phyloP scores from a whole-genome alignment of 345 rosid species.

The Pelargonium nanum region DNA sequence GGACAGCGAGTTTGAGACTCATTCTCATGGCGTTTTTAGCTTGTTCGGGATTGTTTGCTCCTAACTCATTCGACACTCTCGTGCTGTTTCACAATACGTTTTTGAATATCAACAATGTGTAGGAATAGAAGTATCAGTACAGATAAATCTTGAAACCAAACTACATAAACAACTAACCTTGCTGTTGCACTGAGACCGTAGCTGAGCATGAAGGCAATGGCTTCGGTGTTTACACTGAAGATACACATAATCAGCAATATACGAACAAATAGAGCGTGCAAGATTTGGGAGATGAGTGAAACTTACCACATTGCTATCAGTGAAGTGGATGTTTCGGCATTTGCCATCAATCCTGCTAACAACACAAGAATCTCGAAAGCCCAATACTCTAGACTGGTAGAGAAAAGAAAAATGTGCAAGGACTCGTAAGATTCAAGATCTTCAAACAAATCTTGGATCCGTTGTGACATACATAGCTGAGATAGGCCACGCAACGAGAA shows the following conservation, averaged over 20 bases:
- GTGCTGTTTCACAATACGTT: conserved; percentile 32
- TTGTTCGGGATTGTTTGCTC: conserved; percentile 36
- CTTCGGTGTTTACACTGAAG: conserved; percentile 47
- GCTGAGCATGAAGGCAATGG: conserved; percentile 49
- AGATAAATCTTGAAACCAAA: too few species aligned
- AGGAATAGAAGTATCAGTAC: too few species aligned
- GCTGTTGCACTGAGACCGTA: conserved; percentile 76
- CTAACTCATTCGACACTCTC: conserved; percentile 72
- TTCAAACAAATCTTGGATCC: not conserved
- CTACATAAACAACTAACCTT: conserved; percentile 42
- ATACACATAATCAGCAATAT: not conserved
- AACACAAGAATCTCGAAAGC: conserved; percentile 72
- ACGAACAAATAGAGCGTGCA: not conserved
- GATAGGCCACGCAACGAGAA: too few species aligned
- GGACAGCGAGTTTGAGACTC: conserved; percentile 38
- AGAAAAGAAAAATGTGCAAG: not conserved
- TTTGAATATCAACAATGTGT: too few species aligned
- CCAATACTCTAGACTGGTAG: conserved; percentile 61
- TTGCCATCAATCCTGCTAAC: conserved; percentile 59
- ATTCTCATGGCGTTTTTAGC: conserved; percentile 47
- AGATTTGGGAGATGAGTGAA: conserved; percentile 1
- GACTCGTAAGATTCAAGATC: not conserved
- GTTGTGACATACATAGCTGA: not conserved
- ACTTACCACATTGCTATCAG: conserved; percentile 61
- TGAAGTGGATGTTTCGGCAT: conserved; percentile 47